Conservation (phyloP, 768 basidiomycete species). For the Pulveroboletus sp. region DNA sequence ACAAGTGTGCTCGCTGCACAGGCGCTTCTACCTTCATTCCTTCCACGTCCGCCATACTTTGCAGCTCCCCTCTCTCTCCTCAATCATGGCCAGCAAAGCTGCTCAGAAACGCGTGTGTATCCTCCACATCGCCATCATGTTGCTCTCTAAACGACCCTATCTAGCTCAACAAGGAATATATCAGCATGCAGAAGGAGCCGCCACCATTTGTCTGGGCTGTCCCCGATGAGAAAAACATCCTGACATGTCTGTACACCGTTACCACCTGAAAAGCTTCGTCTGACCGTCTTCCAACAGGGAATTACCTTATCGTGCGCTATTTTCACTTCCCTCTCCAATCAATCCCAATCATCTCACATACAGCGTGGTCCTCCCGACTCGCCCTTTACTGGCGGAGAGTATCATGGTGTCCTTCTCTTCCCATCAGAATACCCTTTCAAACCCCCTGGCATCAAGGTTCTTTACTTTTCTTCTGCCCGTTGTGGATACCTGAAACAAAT, state of each 20-base stretch:
- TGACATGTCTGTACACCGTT: conserved; percentile 67
- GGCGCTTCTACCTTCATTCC: conserved; percentile 24
- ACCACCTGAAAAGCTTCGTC: conserved; percentile 3
- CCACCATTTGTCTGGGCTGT: conserved; percentile 95
- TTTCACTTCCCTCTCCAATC: background rate
- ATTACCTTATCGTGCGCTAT: conserved; percentile 80
- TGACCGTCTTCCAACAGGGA: conserved; percentile 56
- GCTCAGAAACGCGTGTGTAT: conserved; percentile 73
- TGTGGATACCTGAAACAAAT: conserved; percentile 7
- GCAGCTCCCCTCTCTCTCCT: background rate
- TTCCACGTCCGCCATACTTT: conserved; percentile 13
- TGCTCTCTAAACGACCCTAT: background rate
- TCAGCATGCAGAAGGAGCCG: conserved; percentile 86
- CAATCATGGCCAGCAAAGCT: conserved; percentile 76
- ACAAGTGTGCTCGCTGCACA: conserved; percentile 22
- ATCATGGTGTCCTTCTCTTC: conserved; percentile 88
- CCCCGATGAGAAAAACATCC: conserved; percentile 96
- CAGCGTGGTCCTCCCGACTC: conserved; percentile 94
- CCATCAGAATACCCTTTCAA: conserved; percentile 96
- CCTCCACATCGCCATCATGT: conserved; percentile 9
- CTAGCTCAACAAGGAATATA: conserved; percentile 84
- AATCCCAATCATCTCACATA: conserved; percentile 4
- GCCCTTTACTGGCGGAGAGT: conserved; percentile 88
- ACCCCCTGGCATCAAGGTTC: conserved; percentile 93
- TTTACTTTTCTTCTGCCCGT: background rate